phyloP scores from a whole-genome alignment of 1,284 basidiomycete species.

The Puccinia hordei region DNA sequence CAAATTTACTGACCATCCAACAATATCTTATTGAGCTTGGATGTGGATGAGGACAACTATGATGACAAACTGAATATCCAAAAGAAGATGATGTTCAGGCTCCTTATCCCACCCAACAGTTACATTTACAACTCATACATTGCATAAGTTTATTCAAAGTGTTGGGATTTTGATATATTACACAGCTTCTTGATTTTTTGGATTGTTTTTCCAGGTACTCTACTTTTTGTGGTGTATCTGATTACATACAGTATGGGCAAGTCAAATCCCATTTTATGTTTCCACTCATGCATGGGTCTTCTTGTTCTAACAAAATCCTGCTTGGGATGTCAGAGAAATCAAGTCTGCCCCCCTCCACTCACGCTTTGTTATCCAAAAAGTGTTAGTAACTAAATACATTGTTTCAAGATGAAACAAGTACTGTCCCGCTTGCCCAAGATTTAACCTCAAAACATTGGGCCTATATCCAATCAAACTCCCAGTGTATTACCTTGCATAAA shows the following conservation, averaged over 20 bases:
- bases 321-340: background rate
- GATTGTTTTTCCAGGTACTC: background rate
- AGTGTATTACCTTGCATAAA: background rate
- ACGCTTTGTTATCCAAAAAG: constrained; percentile 11
- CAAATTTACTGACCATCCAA: background rate
- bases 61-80: background rate
- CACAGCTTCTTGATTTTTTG: background rate
- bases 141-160: background rate
- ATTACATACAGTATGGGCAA: constrained; percentile 34
- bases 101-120: background rate
- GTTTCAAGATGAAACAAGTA: background rate
- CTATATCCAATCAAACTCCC: constrained; percentile 17
- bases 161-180: background rate
- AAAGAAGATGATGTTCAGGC: background rate
- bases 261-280: background rate
- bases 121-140: constrained; percentile 21
- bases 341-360: constrained; percentile 27
- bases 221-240: constrained; percentile 8
- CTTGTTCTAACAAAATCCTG: background rate
- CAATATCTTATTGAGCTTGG: background rate
- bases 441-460: constrained; percentile 1
- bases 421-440: background rate
- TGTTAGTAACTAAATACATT: background rate
- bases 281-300: background rate
- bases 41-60: background rate